phyloP scores from a whole-genome alignment of 495 filamentous ascomycete species.

The Annulohypoxylon maeteangense region DNA sequence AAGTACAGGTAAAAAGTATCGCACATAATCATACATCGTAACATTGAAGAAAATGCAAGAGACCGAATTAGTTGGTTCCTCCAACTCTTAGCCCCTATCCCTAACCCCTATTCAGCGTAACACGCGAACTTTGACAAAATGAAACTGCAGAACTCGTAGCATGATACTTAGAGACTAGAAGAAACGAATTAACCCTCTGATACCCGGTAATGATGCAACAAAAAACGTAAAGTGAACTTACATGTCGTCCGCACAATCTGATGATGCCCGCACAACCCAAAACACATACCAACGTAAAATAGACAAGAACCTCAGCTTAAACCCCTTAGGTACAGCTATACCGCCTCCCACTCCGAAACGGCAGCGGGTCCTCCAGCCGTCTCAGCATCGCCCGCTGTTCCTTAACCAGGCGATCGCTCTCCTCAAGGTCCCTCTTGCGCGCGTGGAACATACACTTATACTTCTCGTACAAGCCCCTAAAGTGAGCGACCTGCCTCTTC shows the following conservation, averaged over 20 bases:
- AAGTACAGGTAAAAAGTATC: slow-evolving; percentile 4
- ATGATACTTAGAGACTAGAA: slow-evolving; percentile 2
- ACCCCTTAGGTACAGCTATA: slow-evolving; percentile 10
- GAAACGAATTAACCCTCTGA: background rate
- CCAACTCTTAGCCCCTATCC: slow-evolving; percentile 2
- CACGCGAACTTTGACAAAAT: slow-evolving; percentile 4
- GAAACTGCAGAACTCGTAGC: slow-evolving; percentile 10
- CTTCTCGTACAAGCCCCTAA: slow-evolving; percentile 13
- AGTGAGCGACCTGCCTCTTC: slow-evolving; percentile 7
- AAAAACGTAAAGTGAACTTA: slow-evolving; percentile 13
- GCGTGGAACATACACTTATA: slow-evolving; percentile 3
- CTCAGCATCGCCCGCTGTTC: slow-evolving; percentile 22
- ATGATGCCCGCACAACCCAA: background rate
- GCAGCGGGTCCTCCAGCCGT: slow-evolving; percentile 11
- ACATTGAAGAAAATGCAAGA: slow-evolving; percentile 6
- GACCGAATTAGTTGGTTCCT: background rate
- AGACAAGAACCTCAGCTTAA: background rate
- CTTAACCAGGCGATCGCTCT: slow-evolving; percentile 17
- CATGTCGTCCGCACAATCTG: background rate
- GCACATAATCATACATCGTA: slow-evolving; percentile 6
- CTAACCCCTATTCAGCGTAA: background rate
- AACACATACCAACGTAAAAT: background rate
- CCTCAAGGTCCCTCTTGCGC: slow-evolving; percentile 16
- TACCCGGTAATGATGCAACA: background rate
- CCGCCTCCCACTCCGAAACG: background rate